Conservation (phyloP, 352 stramenopile genomes). For the Phytophthora quininea region DNA sequence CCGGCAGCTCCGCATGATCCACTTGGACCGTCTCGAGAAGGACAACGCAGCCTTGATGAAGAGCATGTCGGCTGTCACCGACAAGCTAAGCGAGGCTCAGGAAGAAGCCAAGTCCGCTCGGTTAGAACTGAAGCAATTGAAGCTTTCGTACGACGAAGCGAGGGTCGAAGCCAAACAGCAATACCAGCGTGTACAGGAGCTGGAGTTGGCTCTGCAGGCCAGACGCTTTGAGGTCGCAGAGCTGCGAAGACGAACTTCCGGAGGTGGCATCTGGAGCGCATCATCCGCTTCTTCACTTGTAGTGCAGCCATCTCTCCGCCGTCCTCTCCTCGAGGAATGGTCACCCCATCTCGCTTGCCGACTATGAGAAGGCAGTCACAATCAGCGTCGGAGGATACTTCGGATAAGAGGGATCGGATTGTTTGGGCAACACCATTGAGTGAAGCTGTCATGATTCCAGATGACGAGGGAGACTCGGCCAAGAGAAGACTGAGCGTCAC, state of each 20-base stretch:
- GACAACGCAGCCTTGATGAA: constrained; percentile 59
- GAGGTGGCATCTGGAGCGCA: constrained; percentile 58
- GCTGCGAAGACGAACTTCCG: constrained; percentile 43
- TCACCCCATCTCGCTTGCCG: constrained; percentile 32
- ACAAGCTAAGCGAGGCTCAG: constrained; percentile 45
- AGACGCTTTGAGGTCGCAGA: constrained; percentile 58
- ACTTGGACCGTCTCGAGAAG: constrained; percentile 74
- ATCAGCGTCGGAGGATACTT: constrained; percentile 35
- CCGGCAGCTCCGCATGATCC: constrained; percentile 66
- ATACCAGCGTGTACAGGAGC: constrained; percentile 54
- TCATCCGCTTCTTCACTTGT: constrained; percentile 90
- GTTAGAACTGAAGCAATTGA: constrained; percentile 59
- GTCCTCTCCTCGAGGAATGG: constrained; percentile 45
- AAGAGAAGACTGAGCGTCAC: constrained; percentile 42
- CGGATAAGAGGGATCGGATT: constrained; percentile 33
- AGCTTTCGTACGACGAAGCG: constrained; percentile 60
- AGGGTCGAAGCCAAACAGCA: constrained; percentile 64
- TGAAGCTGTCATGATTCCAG: constrained; percentile 37
- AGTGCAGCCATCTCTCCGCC: constrained; percentile 58
- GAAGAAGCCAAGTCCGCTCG: constrained; percentile 53
- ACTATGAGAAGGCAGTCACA: constrained; percentile 38
- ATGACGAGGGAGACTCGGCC: constrained; percentile 30
- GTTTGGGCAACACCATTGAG: constrained; percentile 42
- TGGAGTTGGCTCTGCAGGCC: constrained; percentile 65
- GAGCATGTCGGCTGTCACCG: constrained; percentile 44